phyloP scores from a whole-genome alignment of 495 filamentous ascomycete species.

The Terfezia boudieri region DNA sequence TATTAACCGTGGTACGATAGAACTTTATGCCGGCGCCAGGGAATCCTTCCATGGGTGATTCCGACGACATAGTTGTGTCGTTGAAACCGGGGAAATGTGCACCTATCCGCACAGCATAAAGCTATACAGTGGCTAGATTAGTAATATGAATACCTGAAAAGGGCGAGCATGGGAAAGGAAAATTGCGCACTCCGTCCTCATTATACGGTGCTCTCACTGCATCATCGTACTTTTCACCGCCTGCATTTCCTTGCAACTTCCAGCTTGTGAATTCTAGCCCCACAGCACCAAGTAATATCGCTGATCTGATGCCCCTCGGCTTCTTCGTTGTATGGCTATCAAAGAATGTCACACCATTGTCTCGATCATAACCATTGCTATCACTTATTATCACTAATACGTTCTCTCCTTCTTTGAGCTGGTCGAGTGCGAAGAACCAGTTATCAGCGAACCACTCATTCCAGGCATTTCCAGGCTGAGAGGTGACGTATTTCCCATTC shows the following conservation, averaged over 20 bases:
- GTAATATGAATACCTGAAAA: neutral
- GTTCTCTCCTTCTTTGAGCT: slow-evolving; percentile 27
- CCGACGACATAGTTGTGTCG: slow-evolving; percentile 16
- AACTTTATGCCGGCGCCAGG: slow-evolving; percentile 25
- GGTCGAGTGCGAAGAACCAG: slow-evolving; percentile 28
- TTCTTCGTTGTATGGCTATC: slow-evolving; percentile 27
- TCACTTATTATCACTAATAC: slow-evolving; percentile 45
- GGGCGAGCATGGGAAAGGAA: neutral
- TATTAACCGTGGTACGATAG: slow-evolving; percentile 29
- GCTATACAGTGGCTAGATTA: slow-evolving; percentile 19
- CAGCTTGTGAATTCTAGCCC: slow-evolving; percentile 29
- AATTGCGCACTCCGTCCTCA: slow-evolving; percentile 37
- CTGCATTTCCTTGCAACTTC: slow-evolving; percentile 63
- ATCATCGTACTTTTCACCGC: slow-evolving; percentile 47
- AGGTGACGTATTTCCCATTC: slow-evolving; percentile 25
- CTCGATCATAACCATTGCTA: slow-evolving; percentile 44
- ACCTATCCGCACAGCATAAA: slow-evolving; percentile 24
- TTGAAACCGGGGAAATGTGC: slow-evolving; percentile 24
- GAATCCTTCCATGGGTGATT: slow-evolving; percentile 19
- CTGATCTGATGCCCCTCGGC: slow-evolving; percentile 45
- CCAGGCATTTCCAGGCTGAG: slow-evolving; percentile 19
- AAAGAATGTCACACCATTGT: slow-evolving; percentile 20
- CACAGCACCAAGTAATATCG: slow-evolving; percentile 26
- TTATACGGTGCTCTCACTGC: slow-evolving; percentile 48
- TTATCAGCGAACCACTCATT: slow-evolving; percentile 15